A percentile compares a stretch with the other conserved stretches of the same genome.
These are phyloP conservation scores for Platanus orientalis DNA, from an alignment of 164 flowering plant genomes.

Conservation along the genomic window DNA sequence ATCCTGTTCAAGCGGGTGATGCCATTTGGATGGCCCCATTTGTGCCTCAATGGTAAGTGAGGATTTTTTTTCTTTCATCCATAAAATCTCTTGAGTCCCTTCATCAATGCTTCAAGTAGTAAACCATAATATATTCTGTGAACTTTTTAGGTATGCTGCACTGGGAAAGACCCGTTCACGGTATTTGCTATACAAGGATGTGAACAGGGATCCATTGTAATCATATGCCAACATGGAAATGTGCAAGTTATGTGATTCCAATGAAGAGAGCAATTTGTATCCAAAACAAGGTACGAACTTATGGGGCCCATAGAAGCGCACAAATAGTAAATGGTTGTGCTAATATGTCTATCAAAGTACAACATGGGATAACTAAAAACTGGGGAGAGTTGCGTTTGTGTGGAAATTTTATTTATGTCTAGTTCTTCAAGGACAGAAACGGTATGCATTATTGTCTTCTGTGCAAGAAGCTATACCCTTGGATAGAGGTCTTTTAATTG, in stretches of 20 bases:
- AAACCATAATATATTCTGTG: background rate
- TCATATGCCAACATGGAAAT: background rate
- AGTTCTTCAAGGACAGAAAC: too few species aligned
- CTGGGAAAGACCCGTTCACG: conserved; percentile 80
- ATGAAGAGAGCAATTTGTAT: background rate
- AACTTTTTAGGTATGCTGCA: conserved; percentile 83
- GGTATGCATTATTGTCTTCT: too few species aligned
- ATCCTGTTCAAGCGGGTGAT: conserved; percentile 35
- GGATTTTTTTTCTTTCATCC: background rate
- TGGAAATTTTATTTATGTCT: too few species aligned
- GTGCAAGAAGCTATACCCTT: too few species aligned
- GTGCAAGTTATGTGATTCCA: background rate
- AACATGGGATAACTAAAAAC: too few species aligned
- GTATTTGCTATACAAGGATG: conserved; percentile 92
- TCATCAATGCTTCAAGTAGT: background rate
- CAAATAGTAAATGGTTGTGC: too few species aligned
- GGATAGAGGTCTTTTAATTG: too few species aligned
- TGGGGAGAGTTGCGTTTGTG: too few species aligned
- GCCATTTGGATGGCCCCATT: conserved; percentile 99
- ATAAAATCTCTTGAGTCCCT: background rate
- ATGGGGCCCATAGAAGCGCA: too few species aligned
- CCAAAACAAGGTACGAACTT: too few species aligned
- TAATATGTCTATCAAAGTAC: too few species aligned
- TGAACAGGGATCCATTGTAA: conserved; percentile 71
- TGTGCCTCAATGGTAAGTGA: conserved; percentile 93